These are phyloP conservation scores for Mycena filopes DNA, from an alignment of 768 basidiomycete species.

Conservation along the genomic window DNA sequence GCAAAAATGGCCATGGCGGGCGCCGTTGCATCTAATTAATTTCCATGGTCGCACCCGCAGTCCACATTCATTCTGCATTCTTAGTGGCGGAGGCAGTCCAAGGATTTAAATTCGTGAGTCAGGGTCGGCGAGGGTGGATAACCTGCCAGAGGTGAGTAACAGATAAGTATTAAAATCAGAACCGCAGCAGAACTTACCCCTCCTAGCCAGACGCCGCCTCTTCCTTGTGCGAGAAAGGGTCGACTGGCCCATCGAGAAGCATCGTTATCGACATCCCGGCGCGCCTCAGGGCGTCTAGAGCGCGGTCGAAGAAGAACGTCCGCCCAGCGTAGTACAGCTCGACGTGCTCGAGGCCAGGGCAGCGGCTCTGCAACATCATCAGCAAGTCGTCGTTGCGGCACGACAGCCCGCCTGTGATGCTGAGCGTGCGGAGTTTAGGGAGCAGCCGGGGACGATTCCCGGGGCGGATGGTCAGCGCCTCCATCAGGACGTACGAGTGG, in stretches of 20 bases:
- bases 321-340: slow-evolving; percentile 28
- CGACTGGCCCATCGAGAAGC: slow-evolving; percentile 21
- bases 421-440: slow-evolving; percentile 13
- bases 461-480: slow-evolving; percentile 16
- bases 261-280: slow-evolving; percentile 19
- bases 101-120: no score
- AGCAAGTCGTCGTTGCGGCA: slow-evolving; percentile 17
- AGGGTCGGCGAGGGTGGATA: no score
- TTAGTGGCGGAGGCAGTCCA: no score
- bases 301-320: slow-evolving; percentile 26
- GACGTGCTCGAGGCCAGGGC: slow-evolving; percentile 4
- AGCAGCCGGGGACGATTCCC: background rate
- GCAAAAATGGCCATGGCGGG: no score
- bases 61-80: no score
- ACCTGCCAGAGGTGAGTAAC: no score
- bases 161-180: no score
- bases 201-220: no score
- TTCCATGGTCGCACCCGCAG: no score
- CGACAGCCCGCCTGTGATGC: slow-evolving; percentile 25
- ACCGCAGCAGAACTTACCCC: no score
- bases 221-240: background rate
- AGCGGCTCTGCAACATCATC: slow-evolving; percentile 25
- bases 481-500: slow-evolving; percentile 18
- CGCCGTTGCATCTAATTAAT: no score
- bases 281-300: slow-evolving; percentile 18